These are phyloP conservation scores for Vinca major DNA, from an alignment of 305 asterid genomes.

Conservation along the genomic window DNA sequence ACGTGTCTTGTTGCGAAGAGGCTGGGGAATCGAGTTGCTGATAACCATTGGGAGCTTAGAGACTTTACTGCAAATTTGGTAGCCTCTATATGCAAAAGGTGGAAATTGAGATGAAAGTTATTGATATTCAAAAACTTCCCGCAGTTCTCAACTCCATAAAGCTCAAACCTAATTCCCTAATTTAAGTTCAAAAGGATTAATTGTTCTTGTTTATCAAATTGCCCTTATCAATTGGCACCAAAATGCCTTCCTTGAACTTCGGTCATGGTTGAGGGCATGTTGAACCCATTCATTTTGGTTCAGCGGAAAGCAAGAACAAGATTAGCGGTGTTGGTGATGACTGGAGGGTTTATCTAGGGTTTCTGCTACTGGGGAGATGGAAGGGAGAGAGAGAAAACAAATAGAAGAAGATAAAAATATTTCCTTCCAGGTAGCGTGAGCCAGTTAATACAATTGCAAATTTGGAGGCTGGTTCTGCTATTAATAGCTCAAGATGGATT, in stretches of 20 bases:
- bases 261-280: slow-evolving; percentile 1
- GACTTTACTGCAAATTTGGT: slow-evolving; percentile 73
- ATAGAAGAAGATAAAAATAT: neutral
- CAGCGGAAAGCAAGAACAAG: neutral
- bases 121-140: neutral
- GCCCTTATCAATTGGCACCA: neutral
- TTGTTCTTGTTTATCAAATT: neutral
- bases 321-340: neutral
- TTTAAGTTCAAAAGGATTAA: neutral
- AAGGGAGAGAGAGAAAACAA: neutral
- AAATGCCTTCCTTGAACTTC: neutral
- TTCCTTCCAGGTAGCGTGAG: neutral
- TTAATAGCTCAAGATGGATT: neutral
- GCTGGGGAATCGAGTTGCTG: slow-evolving; percentile 72
- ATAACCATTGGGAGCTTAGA: slow-evolving; percentile 93
- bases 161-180: neutral
- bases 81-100: slow-evolving; percentile 87
- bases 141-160: neutral
- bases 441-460: neutral
- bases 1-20: slow-evolving; percentile 92
- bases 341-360: neutral
- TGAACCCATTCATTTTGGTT: neutral
- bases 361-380: neutral
- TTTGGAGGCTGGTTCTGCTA: neutral
- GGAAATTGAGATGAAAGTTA: neutral